Conservation (phyloP, 1,284 basidiomycete genomes). For the Xerocomus nothofagi region DNA sequence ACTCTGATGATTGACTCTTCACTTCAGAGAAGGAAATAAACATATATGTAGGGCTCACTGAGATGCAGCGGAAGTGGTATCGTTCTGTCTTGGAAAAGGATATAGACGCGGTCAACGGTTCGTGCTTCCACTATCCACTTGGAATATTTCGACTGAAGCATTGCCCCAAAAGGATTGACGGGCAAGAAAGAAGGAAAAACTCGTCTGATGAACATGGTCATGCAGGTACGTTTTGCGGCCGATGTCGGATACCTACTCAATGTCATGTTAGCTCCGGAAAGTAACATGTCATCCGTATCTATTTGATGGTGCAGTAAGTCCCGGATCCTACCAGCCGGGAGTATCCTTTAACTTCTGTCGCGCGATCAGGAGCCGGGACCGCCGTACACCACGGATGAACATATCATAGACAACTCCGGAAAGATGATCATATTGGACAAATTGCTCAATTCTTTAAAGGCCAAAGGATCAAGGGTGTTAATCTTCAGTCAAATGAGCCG, state of each 20-base stretch:
- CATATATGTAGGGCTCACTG: conserved; percentile 95
- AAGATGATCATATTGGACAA: conserved; percentile 99
- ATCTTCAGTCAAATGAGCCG: conserved; percentile 99
- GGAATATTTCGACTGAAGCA: neutral
- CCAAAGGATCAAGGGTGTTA: conserved; percentile 90
- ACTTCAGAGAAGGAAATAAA: conserved; percentile 94
- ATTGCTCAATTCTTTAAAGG: conserved; percentile 85
- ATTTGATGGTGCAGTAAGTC: conserved; percentile 78
- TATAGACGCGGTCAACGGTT: conserved; percentile 97
- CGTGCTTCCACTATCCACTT: neutral
- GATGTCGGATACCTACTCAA: conserved; percentile 7
- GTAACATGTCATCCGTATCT: conserved; percentile 85
- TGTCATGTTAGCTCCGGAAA: conserved; percentile 56
- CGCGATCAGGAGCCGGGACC: conserved; percentile 84
- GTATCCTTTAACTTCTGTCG: neutral
- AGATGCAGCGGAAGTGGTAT: conserved; percentile 99
- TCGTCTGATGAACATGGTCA: conserved; percentile 97
- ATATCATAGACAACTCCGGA: conserved; percentile 91
- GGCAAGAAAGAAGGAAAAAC: conserved; percentile 99
- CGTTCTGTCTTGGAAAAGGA: conserved; percentile 96
- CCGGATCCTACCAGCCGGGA: conserved; percentile 1
- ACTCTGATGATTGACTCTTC: neutral
- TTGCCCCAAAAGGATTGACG: conserved; percentile 58
- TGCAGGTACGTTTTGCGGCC: conserved; percentile 71
- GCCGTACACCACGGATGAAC: conserved; percentile 98